These are phyloP conservation scores for Aspergillus thermomutatus DNA, from an alignment of 2,329 filamentous ascomycete species.

Conservation along the genomic window DNA sequence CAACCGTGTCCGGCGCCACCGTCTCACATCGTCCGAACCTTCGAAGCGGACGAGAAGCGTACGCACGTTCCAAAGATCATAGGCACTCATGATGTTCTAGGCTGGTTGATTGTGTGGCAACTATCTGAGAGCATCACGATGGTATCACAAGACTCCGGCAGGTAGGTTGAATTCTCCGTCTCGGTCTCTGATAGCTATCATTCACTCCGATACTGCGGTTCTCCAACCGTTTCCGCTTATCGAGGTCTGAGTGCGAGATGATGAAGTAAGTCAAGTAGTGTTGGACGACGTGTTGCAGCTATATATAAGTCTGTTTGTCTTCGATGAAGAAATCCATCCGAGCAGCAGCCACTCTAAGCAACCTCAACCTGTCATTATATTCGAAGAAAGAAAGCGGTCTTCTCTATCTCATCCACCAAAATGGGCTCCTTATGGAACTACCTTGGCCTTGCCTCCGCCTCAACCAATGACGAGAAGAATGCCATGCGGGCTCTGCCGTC, in stretches of 20 bases:
- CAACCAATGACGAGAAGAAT: conserved; percentile 20
- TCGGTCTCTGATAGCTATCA: background rate
- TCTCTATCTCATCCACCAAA: background rate
- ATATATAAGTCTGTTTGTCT: background rate
- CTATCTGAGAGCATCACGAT: background rate
- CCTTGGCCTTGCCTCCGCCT: conserved; percentile 33
- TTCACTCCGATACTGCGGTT: background rate
- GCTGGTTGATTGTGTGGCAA: background rate
- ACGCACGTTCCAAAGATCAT: too few species aligned
- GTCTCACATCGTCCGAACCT: background rate
- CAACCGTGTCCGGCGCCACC: background rate
- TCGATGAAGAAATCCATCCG: background rate
- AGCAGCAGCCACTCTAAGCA: too few species aligned
- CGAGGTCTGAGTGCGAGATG: background rate
- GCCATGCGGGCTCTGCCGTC: conserved; percentile 46
- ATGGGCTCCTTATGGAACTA: conserved; percentile 21
- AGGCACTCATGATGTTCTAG: too few species aligned
- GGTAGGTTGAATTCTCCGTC: background rate
- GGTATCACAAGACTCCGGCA: background rate
- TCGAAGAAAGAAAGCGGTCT: background rate
- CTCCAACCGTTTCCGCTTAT: background rate
- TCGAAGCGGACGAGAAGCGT: background rate
- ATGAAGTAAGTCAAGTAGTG: background rate
- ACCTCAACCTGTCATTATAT: background rate
- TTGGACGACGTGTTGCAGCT: background rate